Evolutionary conservation across 768 basidiomycete species (phyloP).

Genomic region (Cubamyces sp.): DNA sequence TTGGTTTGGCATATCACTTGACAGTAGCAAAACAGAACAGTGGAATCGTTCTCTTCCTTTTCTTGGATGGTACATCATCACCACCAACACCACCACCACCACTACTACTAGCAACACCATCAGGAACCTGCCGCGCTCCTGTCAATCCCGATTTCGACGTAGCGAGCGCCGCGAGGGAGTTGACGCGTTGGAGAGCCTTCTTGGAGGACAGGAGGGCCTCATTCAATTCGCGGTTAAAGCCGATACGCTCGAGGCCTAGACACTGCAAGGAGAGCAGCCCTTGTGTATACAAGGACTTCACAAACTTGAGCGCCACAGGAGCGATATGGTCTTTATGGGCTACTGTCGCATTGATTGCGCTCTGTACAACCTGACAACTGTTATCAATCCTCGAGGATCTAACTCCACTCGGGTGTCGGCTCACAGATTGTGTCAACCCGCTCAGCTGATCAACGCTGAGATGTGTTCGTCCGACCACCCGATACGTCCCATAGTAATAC

Average conservation of each 20-base stretch:
- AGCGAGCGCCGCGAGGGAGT: background rate
- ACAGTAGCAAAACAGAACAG: too few relatives aligned
- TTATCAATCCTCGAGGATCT: too few relatives aligned
- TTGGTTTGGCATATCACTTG: too few relatives aligned
- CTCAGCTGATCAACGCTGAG: background rate
- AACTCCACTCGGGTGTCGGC: too few relatives aligned
- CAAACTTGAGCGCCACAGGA: background rate
- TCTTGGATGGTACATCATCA: background rate
- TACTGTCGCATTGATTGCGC: background rate
- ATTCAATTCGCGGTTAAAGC: slow-evolving; percentile 1
- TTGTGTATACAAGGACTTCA: background rate
- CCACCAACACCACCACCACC: too few relatives aligned
- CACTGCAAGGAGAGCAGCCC: background rate
- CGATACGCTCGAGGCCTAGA: slow-evolving; percentile 3
- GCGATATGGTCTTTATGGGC: background rate
- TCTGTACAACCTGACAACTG: background rate
- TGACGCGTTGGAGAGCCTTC: background rate
- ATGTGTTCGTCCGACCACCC: background rate
- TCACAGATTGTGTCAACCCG: too few relatives aligned
- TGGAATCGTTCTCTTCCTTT: background rate
- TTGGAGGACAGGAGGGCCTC: background rate
- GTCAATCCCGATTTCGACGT: background rate
- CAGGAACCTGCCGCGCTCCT: background rate
- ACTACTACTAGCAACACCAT: background rate
- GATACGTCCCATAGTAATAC: slow-evolving; percentile 13